phyloP scores from a whole-genome alignment of 768 basidiomycete species.

The Leccinellum luteum region DNA sequence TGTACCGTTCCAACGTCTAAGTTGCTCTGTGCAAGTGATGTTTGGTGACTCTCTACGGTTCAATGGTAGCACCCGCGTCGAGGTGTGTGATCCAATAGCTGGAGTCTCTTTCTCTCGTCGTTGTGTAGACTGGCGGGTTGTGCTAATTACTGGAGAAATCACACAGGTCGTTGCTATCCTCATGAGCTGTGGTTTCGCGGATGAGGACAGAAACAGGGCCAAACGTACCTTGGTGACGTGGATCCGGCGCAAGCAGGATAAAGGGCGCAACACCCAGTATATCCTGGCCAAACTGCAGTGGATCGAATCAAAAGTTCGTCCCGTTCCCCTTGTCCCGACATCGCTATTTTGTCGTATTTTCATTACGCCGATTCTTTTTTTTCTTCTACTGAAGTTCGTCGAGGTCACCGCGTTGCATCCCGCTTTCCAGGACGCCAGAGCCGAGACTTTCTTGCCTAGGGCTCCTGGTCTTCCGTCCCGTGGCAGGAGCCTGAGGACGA shows the following conservation, averaged over 20 bases:
- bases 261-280: constrained; percentile 28
- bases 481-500: neutral
- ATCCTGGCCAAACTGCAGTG: constrained; percentile 27
- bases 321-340: neutral
- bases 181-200: constrained; percentile 5
- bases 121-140: neutral
- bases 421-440: constrained; percentile 33
- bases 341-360: neutral
- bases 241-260: constrained; percentile 29
- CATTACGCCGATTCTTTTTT: neutral
- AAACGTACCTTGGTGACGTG: constrained; percentile 29
- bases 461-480: constrained; percentile 25
- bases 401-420: constrained; percentile 23
- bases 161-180: constrained; percentile 30
- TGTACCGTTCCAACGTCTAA: neutral
- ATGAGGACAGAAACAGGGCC: constrained; percentile 30
- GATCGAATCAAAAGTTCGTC: constrained; percentile 28
- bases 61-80: constrained; percentile 27
- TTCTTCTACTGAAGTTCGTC: constrained; percentile 25
- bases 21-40: constrained; percentile 9
- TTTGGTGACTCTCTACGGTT: constrained; percentile 18
- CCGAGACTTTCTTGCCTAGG: constrained; percentile 26
- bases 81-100: constrained; percentile 12
- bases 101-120: neutral
- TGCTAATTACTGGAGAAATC: neutral